A percentile compares a stretch with the other conserved stretches of the same genome.
Conservation (phyloP, 441 rosid genomes). For the Capsella rubella region DNA sequence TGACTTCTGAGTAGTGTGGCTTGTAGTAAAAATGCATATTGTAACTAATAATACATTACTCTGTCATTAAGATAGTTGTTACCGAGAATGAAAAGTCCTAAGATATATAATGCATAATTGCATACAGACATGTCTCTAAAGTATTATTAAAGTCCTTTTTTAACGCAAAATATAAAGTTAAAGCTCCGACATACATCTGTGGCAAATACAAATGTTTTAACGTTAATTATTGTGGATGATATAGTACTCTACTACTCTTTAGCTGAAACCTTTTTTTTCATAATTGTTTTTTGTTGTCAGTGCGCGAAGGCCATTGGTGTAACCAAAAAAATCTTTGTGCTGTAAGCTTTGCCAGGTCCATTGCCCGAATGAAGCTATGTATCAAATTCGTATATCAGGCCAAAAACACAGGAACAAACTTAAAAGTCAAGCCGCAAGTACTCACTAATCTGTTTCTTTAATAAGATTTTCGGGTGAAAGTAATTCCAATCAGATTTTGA, state of each 20-base stretch:
- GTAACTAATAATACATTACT: neutral
- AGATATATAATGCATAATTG: neutral
- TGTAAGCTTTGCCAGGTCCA: slow-evolving; percentile 5
- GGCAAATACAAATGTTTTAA: neutral
- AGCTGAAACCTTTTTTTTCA: neutral
- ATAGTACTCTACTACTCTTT: neutral
- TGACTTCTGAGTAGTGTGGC: neutral
- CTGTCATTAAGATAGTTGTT: too few relatives aligned
- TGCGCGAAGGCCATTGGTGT: neutral
- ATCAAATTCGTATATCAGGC: neutral
- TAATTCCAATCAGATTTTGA: too few relatives aligned
- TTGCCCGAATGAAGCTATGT: neutral
- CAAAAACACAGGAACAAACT: slow-evolving; percentile 17
- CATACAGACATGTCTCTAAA: too few relatives aligned
- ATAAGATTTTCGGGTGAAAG: neutral
- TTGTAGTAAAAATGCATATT: neutral
- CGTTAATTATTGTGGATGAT: neutral
- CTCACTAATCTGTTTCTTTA: neutral
- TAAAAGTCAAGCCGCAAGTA: neutral
- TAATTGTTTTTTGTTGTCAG: neutral
- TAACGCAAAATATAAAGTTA: neutral
- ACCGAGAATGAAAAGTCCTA: too few relatives aligned
- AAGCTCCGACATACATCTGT: neutral
- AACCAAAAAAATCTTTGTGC: neutral
- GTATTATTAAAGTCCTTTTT: neutral